Percentiles rank a stretch among this genome's conserved stretches.
These are phyloP conservation scores for Rhizopus sp. DNA, from an alignment of 371 early-diverging fungal genomes.

Conservation along the genomic window DNA sequence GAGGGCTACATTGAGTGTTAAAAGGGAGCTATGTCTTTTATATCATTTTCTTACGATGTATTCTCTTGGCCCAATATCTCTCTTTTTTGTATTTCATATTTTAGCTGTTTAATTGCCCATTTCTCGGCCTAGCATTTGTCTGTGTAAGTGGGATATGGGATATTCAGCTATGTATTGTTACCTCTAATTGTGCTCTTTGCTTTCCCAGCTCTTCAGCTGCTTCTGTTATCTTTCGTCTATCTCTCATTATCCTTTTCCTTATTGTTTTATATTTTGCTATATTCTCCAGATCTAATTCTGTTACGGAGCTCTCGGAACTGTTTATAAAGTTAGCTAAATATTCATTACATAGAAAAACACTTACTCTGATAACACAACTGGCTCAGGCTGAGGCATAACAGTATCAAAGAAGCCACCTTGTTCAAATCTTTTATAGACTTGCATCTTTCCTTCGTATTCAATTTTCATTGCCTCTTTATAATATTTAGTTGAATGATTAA, in stretches of 20 bases:
- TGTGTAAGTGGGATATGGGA: background rate
- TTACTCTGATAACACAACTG: conserved; percentile 33
- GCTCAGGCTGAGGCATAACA: conserved; percentile 14
- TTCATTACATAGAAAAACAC: background rate
- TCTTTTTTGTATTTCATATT: conserved; percentile 24
- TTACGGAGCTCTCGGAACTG: conserved; percentile 34
- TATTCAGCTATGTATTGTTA: conserved; percentile 6
- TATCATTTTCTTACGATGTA: conserved; percentile 2
- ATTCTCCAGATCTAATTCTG: conserved; percentile 17
- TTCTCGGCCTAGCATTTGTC: conserved; percentile 29
- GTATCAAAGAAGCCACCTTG: conserved; percentile 49
- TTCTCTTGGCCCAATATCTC: conserved; percentile 23
- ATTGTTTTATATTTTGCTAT: conserved; percentile 14
- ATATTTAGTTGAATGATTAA: background rate
- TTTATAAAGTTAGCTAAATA: background rate
- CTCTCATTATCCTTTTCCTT: conserved; percentile 20
- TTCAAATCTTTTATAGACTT: conserved; percentile 38
- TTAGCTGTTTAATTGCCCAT: conserved; percentile 45
- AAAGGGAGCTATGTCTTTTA: background rate
- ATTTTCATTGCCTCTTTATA: conserved; percentile 14
- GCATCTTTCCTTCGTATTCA: conserved; percentile 34
- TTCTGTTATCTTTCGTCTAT: conserved; percentile 34
- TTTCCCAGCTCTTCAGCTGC: conserved; percentile 40
- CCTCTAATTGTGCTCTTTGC: conserved; percentile 33
- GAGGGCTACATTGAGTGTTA: background rate